Percentiles rank a stretch among this genome's conserved stretches.
Evolutionary conservation across 768 basidiomycete species (phyloP).

Genomic region (Russula sp.): DNA sequence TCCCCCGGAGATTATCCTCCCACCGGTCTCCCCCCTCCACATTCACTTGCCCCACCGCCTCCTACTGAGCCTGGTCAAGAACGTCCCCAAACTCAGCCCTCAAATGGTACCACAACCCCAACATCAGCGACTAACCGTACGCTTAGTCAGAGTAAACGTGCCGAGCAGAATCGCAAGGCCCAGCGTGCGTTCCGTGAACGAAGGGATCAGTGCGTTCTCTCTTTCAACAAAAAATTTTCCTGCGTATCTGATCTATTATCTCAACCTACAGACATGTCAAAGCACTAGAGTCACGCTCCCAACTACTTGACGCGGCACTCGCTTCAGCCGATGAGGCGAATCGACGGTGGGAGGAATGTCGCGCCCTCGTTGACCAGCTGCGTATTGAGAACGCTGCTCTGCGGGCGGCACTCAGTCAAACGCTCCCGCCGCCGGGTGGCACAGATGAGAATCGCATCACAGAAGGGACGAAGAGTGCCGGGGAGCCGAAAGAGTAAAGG

Average conservation of each 20-base stretch:
- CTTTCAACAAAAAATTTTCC: neutral
- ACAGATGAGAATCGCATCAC: neutral
- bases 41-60: conserved; percentile 10
- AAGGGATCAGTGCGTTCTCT: conserved; percentile 69
- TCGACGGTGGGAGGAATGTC: conserved; percentile 84
- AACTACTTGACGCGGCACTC: conserved; percentile 77
- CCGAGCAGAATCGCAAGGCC: conserved; percentile 92
- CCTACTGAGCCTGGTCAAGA: conserved; percentile 11
- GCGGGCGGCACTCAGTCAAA: conserved; percentile 54
- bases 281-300: conserved; percentile 77
- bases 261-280: conserved; percentile 62
- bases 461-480: conserved; percentile 4
- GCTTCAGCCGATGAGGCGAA: conserved; percentile 85
- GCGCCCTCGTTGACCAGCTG: conserved; percentile 82
- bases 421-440: neutral
- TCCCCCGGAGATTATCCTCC: conserved; percentile 19
- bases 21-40: conserved; percentile 18
- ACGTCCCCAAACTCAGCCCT: conserved; percentile 17
- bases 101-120: conserved; percentile 7
- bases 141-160: conserved; percentile 76
- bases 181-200: conserved; percentile 89
- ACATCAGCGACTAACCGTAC: conserved; percentile 36
- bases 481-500: conserved; percentile 18
- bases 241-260: neutral
- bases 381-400: conserved; percentile 78